These are phyloP conservation scores for Jatropha multifida DNA, from an alignment of 441 rosid genomes.

Conservation along the genomic window DNA sequence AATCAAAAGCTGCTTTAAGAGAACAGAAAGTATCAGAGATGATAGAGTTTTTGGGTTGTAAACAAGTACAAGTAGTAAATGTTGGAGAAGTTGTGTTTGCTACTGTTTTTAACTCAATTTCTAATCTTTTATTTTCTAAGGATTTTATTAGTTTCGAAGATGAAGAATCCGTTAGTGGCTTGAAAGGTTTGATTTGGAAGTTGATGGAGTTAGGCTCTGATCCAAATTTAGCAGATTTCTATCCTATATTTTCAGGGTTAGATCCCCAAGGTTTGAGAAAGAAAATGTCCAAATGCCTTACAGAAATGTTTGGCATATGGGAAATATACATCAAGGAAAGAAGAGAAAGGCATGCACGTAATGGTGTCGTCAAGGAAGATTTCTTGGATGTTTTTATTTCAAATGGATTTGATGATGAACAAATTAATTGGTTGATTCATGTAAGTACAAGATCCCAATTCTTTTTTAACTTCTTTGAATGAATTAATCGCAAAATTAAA, in stretches of 20 bases:
- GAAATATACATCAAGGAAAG: conserved; percentile 22
- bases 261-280: conserved; percentile 30
- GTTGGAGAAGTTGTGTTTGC: conserved; percentile 23
- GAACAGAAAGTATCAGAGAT: conserved; percentile 26
- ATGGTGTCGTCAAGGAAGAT: neutral
- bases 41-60: conserved; percentile 21
- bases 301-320: conserved; percentile 23
- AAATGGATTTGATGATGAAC: conserved; percentile 21
- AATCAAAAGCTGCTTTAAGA: conserved; percentile 21
- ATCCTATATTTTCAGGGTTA: conserved; percentile 22
- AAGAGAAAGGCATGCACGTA: conserved; percentile 17
- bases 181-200: conserved; percentile 19
- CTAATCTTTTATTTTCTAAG: conserved; percentile 18
- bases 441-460: neutral
- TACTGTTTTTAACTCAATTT: conserved; percentile 10
- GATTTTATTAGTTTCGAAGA: conserved; percentile 13
- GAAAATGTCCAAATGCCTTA: neutral
- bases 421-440: conserved; percentile 18
- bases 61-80: conserved; percentile 19
- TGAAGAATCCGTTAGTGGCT: neutral
- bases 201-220: conserved; percentile 22
- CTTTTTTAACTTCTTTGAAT: no score
- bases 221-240: conserved; percentile 29
- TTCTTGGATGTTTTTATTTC: conserved; percentile 29
- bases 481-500: no score